phyloP scores from a whole-genome alignment of 306 rosid species.

The Quercus cerris region DNA sequence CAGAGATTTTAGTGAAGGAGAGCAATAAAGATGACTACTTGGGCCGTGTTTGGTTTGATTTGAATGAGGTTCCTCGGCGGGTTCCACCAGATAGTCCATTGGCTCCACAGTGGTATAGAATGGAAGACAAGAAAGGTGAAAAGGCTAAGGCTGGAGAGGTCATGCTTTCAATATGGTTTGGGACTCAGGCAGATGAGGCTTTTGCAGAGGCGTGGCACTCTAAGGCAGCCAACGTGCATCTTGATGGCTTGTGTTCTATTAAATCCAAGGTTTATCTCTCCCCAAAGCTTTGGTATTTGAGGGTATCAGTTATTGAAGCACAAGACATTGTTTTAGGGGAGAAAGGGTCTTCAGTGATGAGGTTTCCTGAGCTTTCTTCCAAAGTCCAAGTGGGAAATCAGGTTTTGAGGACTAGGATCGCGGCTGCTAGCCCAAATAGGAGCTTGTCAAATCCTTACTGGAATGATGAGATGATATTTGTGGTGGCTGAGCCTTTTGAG shows the following conservation, averaged over 20 bases:
- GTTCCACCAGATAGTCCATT: slow-evolving; percentile 59
- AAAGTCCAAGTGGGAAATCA: slow-evolving; percentile 57
- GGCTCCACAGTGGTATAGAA: slow-evolving; percentile 69
- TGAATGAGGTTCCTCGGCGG: slow-evolving; percentile 52
- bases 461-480: slow-evolving; percentile 60
- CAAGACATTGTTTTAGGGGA: slow-evolving; percentile 52
- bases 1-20: slow-evolving; percentile 49
- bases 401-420: slow-evolving; percentile 43
- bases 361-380: slow-evolving; percentile 50
- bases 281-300: slow-evolving; percentile 60
- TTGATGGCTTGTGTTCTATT: slow-evolving; percentile 58
- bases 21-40: slow-evolving; percentile 48
- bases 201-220: slow-evolving; percentile 71
- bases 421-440: slow-evolving; percentile 36
- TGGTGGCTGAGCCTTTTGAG: slow-evolving; percentile 60
- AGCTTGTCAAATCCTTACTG: slow-evolving; percentile 56
- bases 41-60: slow-evolving; percentile 58
- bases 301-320: slow-evolving; percentile 50
- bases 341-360: slow-evolving; percentile 38
- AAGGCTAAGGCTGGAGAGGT: slow-evolving; percentile 47
- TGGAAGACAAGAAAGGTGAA: slow-evolving; percentile 62
- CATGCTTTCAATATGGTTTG: slow-evolving; percentile 60
- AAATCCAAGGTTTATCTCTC: slow-evolving; percentile 67
- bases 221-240: slow-evolving; percentile 54
- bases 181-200: slow-evolving; percentile 67